Base-by-base conservation (phyloP, 805 yeast genomes). In the Debaryomyces maramus region DNA sequence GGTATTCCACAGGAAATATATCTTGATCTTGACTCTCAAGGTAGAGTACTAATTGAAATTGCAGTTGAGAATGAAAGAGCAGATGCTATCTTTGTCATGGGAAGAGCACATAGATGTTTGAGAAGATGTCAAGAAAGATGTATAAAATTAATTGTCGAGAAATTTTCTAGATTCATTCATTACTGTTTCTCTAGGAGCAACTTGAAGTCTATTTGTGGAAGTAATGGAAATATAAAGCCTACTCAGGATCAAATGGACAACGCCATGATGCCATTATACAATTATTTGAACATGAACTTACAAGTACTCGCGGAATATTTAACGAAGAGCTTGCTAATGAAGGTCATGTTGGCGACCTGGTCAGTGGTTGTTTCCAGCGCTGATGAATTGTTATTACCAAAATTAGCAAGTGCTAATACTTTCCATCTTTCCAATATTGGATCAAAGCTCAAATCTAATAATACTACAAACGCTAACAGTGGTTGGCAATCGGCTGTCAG, bases 331-430 rank as follows among this genome's bases (percentile, higher is more conserved):
- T 60, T 84, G 23, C 60, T 84, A 13, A 55, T 76, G 37, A 75
- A 78, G 46, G 86, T 87, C 0, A 84, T 88, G 85, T 53, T 83
- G 1, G 83, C 82, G 37, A 78, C 91, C 0, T 91, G 98, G 98
- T 64, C 67, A n/a, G 80, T 80, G 9, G 80, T 88, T 2, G 67
- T 91, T 6, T 62, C 69, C 2, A 72, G 81, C 17, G 85, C 91
- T 1, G 96, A 88, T 52, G 74, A 72, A 27, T 64, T 91, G 13
- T 57, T 89, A 3, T 61, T 91, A 5, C 98, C 98, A 0, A 79
- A 86, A 15, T 58, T 88, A 21, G 73, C 81, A 9, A 65, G 73
- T 43, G 67, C 73, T 1, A 61, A 60, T 34, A 60, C 66, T 2
- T 51, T 67, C 32, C 52, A 56, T 19, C 48, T 61, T 29, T 45